Base-by-base conservation (phyloP, 306 rosid genomes). In the Rosa lucieae region DNA sequence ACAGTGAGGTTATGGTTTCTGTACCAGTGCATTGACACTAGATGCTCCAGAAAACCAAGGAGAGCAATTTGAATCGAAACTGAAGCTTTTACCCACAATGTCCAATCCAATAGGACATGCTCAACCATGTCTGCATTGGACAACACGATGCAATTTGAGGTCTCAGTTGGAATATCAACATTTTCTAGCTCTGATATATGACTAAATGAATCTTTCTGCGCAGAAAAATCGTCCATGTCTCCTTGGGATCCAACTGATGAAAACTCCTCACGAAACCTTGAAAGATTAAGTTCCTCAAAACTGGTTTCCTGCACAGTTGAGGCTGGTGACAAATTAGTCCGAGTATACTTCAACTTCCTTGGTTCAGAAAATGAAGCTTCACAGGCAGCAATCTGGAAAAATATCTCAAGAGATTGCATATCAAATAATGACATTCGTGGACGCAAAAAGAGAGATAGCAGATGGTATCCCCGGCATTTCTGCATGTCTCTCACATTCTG, bases 21-120 rank as follows among this genome's bases (percentile, higher is more conserved):
- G 83, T 96, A 96, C 99, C 99, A 91, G 82, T 96, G 99, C 99
- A 96, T 96, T 79, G 99, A 96, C 83, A 96, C 99, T 78, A 96
- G 86, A 88, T 96, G 97, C 87, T 93, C 99, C 74, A 96, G 93
- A 82, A 96, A 96, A 62, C 98, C 96, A 78, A 96, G 91, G 52
- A 96, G 95, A 29, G 99, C 82, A 88, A 96, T 96, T 82, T 96
- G 99, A 75, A 96, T 93, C 40, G 98, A 83, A 53, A 92, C 94
- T 0, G 91, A 85, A 69, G 99, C 90, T 32, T 89, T 89, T 46
- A 96, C 99, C 99, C 98, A 96, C 84, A 96, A 81, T 81, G 99
- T 96, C 99, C 99, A 96, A 85, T 96, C 99, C 91, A 96, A 82
- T 76, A 96, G 86, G 82, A 96, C 99, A 83, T 96, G 99, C 79